Base-by-base conservation (phyloP, 768 basidiomycete species). In the Daedalea quercina region DNA sequence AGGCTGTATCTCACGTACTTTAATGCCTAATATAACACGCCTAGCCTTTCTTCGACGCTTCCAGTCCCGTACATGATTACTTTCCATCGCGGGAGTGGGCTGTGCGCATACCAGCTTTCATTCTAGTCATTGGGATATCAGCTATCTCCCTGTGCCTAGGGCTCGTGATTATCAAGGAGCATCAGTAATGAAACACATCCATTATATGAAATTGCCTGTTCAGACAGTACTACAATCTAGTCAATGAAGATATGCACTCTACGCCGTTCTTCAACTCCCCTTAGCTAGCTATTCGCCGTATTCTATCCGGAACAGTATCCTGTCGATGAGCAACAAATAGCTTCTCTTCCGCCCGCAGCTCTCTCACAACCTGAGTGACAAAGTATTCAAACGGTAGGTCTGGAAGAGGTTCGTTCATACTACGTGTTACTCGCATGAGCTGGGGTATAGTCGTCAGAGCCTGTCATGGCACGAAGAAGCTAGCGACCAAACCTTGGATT, bases 1-100 rank as follows among this genome's bases (percentile, higher is more conserved):
- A n/a, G n/a, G n/a, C n/a, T n/a, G n/a, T n/a, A n/a, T n/a, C n/a
- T n/a, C n/a, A n/a, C n/a, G n/a, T n/a, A n/a, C n/a, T n/a, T n/a
- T n/a, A n/a, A n/a, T n/a, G n/a, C n/a, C n/a, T n/a, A n/a, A n/a
- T n/a, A n/a, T n/a, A n/a, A n/a, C n/a, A n/a, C n/a, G n/a, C n/a
- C n/a, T 33, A 85, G 84, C 94, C 94, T 6, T 92, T 96, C 74
- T 82, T 96, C 56, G 84, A 90, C 53, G 56, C 75, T 1, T 76
- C 81, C 2, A 92, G 82, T 61, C 79, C 84, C 19, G 73, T 95
- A 26, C 90, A 94, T 57, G 58, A 63, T 41, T 83, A 80, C 69
- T 97, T 98, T 67, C 95, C 91, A 0, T 65, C 89, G 4, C 76
- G 94, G 46, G 92, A 96, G 73, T 97, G 94, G 92, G 94, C 92